Evolutionary conservation across 176 grass and related monocot species (phyloP), one percentile per base, ranked within the genome.

Genomic region (Tillandsia fasciculata): DNA sequence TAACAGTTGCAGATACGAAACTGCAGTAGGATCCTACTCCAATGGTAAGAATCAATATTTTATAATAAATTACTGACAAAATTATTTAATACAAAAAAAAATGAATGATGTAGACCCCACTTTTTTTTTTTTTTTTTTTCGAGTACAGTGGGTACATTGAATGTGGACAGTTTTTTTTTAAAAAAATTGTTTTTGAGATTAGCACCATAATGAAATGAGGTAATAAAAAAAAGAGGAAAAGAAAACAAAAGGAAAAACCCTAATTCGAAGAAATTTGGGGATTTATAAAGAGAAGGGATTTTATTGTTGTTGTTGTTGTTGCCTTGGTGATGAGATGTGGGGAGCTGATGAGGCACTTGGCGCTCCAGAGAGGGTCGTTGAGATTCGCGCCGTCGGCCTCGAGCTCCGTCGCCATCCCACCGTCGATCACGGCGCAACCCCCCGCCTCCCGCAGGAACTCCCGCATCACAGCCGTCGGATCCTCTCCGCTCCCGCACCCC

Each of bases 331-430:
- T 76, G 74, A 99, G 94, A 74, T 99, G 86, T 14, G 94, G 75
- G 10, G 89, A 87, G 66, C 51, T 74, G 70, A 93, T 83, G 74
- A 99, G 80, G 75, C 94, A 99, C 77, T 83, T 99, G 72, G 89
- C 94, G 77, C 94, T 99, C 94, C 94, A 99, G 65, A 99, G 94
- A 33, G 94, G 94, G 70, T 99, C 94, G 72, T 99, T 99, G 53
- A 99, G 83, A 80, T 99, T 75, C 12, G 89, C 89, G 63, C 94
- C 94, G 51, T 90, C 70, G 84, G 94, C 82, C 70, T 99, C 94
- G 14, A 99, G 94, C 82, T 99, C 94, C 48, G 94, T 99, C 63
- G 94, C 94, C 49, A 99, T 71, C 52, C 94, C 94, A 50, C 94
- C 94, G 80, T 99, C 94, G 28, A 99, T 65, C 33, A 99, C 84